phyloP scores from a whole-genome alignment of 176 grass and related monocot species.

The Musa acuminata region DNA sequence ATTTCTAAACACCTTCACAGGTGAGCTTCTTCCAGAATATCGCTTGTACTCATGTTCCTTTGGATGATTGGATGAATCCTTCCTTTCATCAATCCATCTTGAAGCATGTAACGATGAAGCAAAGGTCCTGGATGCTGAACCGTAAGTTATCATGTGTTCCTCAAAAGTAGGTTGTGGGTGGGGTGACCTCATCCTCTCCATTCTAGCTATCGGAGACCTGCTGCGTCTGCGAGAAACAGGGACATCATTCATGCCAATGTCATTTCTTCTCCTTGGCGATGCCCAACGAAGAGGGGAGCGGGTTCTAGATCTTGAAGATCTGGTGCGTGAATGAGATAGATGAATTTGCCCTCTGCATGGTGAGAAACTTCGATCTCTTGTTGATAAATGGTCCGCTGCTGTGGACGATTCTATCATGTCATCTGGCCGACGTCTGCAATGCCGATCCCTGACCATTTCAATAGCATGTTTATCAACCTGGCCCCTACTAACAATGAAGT shows the following conservation, averaged over 20 bases:
- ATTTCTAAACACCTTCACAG: constrained; percentile 20
- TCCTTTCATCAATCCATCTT: constrained; percentile 73
- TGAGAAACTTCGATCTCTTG: constrained; percentile 42
- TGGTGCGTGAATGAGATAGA: constrained; percentile 45
- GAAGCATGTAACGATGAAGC: constrained; percentile 37
- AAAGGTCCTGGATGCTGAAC: constrained; percentile 32
- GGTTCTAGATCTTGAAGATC: constrained; percentile 85
- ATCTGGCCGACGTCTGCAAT: constrained; percentile 23
- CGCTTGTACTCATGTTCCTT: constrained; percentile 39
- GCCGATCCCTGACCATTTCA: constrained; percentile 40
- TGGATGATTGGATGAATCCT: constrained; percentile 35
- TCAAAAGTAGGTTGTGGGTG: constrained; percentile 48
- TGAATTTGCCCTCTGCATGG: constrained; percentile 34
- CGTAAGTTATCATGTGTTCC: constrained; percentile 38
- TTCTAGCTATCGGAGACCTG: constrained; percentile 44
- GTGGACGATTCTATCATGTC: constrained; percentile 31
- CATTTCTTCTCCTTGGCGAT: constrained; percentile 45
- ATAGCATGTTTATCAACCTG: constrained; percentile 37
- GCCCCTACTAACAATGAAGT: constrained; percentile 30
- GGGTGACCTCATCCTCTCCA: constrained; percentile 45
- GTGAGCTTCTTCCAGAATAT: constrained; percentile 43
- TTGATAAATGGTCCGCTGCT: constrained; percentile 24
- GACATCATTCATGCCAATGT: constrained; percentile 33
- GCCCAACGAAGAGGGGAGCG: constrained; percentile 64
- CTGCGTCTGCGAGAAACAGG: constrained; percentile 39